Evolutionary conservation across 2,329 filamentous ascomycete genomes (phyloP).

Genomic region (Sporothrix inflata): DNA sequence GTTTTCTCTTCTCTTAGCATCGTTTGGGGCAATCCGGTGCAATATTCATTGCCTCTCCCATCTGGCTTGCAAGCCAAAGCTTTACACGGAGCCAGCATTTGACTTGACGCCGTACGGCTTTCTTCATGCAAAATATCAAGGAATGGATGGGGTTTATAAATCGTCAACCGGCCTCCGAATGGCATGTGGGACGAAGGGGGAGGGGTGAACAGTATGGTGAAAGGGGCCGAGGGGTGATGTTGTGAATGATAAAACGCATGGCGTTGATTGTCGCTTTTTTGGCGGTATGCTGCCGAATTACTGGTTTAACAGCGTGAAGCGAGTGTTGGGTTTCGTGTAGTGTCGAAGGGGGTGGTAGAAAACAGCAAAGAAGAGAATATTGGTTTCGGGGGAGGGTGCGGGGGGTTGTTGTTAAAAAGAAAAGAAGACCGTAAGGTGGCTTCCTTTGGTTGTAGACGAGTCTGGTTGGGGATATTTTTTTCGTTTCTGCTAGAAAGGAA

Average conservation of each 20-base stretch:
- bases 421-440: neutral
- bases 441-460: neutral
- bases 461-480: neutral
- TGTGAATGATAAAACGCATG: neutral
- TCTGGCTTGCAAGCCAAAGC: neutral
- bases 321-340: neutral
- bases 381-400: neutral
- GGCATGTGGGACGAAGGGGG: neutral
- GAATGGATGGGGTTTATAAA: neutral
- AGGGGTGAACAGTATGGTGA: neutral
- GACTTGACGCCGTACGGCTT: no score
- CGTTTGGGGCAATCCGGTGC: neutral
- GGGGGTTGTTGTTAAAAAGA: neutral
- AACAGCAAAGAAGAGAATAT: neutral
- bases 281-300: neutral
- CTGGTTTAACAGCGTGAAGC: neutral
- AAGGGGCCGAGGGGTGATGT: neutral
- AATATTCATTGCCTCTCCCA: neutral
- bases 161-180: neutral
- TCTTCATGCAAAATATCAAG: neutral
- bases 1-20: neutral
- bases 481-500: slow-evolving; percentile 14
- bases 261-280: neutral
- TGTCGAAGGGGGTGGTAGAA: neutral
- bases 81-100: neutral